Base-by-base conservation (phyloP, 1,139 yeast species). In the Lodderomyces jiufengensis region DNA sequence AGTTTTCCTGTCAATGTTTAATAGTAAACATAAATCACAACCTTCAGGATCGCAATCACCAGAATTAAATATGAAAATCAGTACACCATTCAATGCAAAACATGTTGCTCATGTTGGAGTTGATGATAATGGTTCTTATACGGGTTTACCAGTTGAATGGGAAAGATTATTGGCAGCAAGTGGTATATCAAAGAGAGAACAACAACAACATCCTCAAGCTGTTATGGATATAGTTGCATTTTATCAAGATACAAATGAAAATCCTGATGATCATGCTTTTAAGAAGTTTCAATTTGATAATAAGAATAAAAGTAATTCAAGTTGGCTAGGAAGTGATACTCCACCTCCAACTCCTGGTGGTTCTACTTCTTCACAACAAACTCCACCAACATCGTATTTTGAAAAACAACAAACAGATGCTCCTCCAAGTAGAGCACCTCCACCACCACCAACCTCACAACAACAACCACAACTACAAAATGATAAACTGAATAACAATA, bases 141-240 rank as follows among this genome's bases (percentile, higher is more conserved):
- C 92, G 2, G 97, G 96, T 2, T 69, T 90, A 37, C 98, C 97
- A 2, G 78, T 77, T 32, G 96, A 86, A 56, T 92, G 98, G 98
- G 92, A 86, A 49, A 73, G 77, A 42, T 66, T 88, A 33, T 69
- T 92, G 43, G 76, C 82, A 13, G 94, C 90, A 12, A 82, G 88
- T 55, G 97, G 97, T 29, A 86, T 92, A 35, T 76, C 95, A 5
- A 78, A 76, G 48, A 76, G 74, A 31, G 97, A 92, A 49, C 96
- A 88, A 53, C 81, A 84, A 49, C 84, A 83, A 49, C 88, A 92
- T 54, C 96, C 97, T 3, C 94, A 87, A 59, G 97, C 95, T 0
- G 95, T 88, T 7, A 80, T 85, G 75, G 95, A 88, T 53, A 88
- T 90, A 46, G 95, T 90, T 42, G 86, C 90, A 28, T 87, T 86